Percentiles rank a stretch among this genome's conserved stretches.
phyloP scores from a whole-genome alignment of 208 protist species.

The Trypanosoma cruzi region DNA sequence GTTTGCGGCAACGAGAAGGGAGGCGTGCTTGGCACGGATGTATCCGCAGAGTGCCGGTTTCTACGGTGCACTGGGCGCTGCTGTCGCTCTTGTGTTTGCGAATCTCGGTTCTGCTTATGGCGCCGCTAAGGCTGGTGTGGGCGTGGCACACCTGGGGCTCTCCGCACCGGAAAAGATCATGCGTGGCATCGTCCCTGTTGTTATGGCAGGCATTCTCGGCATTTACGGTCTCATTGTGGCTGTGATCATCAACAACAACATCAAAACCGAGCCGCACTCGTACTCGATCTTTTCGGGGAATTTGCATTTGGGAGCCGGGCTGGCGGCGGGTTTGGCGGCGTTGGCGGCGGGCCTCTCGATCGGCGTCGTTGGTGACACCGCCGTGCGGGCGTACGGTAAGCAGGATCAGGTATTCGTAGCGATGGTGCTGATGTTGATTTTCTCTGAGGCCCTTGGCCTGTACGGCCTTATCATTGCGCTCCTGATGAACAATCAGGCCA shows the following conservation, averaged over 20 bases:
- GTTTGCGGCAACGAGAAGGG: slow-evolving; percentile 5
- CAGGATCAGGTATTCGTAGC: slow-evolving; percentile 98
- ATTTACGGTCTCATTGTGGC: slow-evolving; percentile 99
- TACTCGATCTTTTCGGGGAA: slow-evolving; percentile 81
- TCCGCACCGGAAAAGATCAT: slow-evolving; percentile 95
- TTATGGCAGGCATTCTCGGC: slow-evolving; percentile 98
- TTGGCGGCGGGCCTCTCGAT: slow-evolving; percentile 98
- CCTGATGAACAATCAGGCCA: slow-evolving; percentile 91
- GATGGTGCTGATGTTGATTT: slow-evolving; percentile 99
- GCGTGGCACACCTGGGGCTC: slow-evolving; percentile 97
- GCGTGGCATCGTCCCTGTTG: slow-evolving; percentile 91
- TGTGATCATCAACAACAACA: slow-evolving; percentile 96
- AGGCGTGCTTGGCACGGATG: slow-evolving; percentile 62
- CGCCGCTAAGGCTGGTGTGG: slow-evolving; percentile 98
- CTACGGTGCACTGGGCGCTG: slow-evolving; percentile 96
- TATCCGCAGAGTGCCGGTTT: slow-evolving; percentile 92
- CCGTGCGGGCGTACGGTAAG: slow-evolving; percentile 87
- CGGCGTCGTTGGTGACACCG: slow-evolving; percentile 99
- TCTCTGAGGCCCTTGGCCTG: slow-evolving; percentile 98
- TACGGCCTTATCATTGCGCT: slow-evolving; percentile 99
- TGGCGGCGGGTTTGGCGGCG: slow-evolving; percentile 95
- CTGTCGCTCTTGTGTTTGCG: slow-evolving; percentile 90
- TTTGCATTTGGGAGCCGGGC: slow-evolving; percentile 88
- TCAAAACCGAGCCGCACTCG: slow-evolving; percentile 64
- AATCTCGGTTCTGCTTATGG: slow-evolving; percentile 98